Evolutionary conservation across 78 protist species (phyloP).

Genomic region (Planoprotostelium fungivorum): DNA sequence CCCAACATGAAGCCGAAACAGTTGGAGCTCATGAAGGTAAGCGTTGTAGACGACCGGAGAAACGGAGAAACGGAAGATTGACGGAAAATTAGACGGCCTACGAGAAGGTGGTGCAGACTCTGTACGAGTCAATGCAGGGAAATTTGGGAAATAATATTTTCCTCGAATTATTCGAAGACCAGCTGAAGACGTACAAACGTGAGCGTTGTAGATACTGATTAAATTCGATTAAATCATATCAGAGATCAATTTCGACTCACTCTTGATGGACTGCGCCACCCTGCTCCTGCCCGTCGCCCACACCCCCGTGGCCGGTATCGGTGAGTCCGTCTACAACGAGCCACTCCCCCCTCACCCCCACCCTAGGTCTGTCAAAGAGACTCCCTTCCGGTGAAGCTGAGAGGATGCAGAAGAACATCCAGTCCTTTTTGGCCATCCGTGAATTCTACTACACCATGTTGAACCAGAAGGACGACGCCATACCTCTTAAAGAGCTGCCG

Average conservation of each 20-base stretch:
- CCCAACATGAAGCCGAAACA: slow-evolving; percentile 41
- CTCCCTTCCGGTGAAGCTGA: slow-evolving; percentile 63
- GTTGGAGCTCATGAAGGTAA: slow-evolving; percentile 18
- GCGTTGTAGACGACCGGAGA: background rate
- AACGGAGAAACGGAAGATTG: background rate
- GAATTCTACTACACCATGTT: slow-evolving; percentile 45
- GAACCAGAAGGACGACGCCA: slow-evolving; percentile 21
- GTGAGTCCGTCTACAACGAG: background rate
- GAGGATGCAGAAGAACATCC: slow-evolving; percentile 56
- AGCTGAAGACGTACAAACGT: slow-evolving; percentile 36
- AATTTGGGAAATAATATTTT: slow-evolving; percentile 20
- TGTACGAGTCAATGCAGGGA: slow-evolving; percentile 30
- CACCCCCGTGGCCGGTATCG: slow-evolving; percentile 24
- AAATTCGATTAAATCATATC: background rate
- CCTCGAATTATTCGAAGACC: slow-evolving; percentile 63
- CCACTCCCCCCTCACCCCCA: background rate
- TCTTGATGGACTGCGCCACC: slow-evolving; percentile 23
- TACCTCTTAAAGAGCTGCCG: slow-evolving; percentile 48
- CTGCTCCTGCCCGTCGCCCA: slow-evolving; percentile 47
- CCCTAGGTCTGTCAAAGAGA: slow-evolving; percentile 13
- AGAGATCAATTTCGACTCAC: slow-evolving; percentile 16
- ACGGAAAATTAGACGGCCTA: slow-evolving; percentile 22
- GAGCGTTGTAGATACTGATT: background rate
- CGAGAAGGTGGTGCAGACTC: slow-evolving; percentile 11
- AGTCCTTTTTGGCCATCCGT: slow-evolving; percentile 40